Percentiles rank a stretch among this genome's conserved stretches.
These are phyloP conservation scores for Kwoniella sp. DNA, from an alignment of 768 basidiomycete genomes.

Conservation along the genomic window DNA sequence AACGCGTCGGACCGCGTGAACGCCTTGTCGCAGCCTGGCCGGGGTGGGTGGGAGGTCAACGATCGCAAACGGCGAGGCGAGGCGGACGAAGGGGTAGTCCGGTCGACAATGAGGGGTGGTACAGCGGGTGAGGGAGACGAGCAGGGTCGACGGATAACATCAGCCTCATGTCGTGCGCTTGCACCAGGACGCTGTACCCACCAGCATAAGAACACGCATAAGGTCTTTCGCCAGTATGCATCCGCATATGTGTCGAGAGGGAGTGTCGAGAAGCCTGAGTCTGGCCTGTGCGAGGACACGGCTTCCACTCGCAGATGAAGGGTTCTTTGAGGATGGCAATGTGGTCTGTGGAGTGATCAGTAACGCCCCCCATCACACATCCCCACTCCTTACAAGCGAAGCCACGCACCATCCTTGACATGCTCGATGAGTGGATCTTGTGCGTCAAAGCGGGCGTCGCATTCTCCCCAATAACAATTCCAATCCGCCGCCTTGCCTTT, in stretches of 20 bases:
- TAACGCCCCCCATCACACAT: background rate
- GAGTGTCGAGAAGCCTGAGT: slow-evolving; percentile 85
- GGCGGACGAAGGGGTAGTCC: too few relatives aligned
- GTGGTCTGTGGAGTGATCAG: slow-evolving; percentile 57
- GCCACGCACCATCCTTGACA: slow-evolving; percentile 68
- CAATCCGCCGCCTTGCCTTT: background rate
- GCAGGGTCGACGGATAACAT: background rate
- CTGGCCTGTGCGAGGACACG: slow-evolving; percentile 72
- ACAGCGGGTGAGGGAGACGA: background rate
- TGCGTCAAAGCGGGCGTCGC: slow-evolving; percentile 67
- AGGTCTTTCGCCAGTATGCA: slow-evolving; percentile 91
- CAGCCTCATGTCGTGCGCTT: background rate
- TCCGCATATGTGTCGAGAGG: slow-evolving; percentile 81
- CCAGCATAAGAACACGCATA: slow-evolving; percentile 78
- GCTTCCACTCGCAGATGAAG: slow-evolving; percentile 85
- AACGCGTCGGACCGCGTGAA: slow-evolving; percentile 94
- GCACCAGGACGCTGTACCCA: slow-evolving; percentile 52
- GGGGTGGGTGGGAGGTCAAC: background rate
- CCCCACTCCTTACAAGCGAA: too few relatives aligned
- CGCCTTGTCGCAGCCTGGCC: slow-evolving; percentile 82
- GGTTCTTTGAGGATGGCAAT: slow-evolving; percentile 77
- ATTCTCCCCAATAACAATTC: slow-evolving; percentile 76
- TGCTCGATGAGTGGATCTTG: slow-evolving; percentile 74
- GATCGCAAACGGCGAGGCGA: too few relatives aligned
- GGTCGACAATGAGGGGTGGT: too few relatives aligned